These are phyloP conservation scores for Eimeria zaria DNA, from an alignment of 169 alveolate genomes.

Conservation along the genomic window DNA sequence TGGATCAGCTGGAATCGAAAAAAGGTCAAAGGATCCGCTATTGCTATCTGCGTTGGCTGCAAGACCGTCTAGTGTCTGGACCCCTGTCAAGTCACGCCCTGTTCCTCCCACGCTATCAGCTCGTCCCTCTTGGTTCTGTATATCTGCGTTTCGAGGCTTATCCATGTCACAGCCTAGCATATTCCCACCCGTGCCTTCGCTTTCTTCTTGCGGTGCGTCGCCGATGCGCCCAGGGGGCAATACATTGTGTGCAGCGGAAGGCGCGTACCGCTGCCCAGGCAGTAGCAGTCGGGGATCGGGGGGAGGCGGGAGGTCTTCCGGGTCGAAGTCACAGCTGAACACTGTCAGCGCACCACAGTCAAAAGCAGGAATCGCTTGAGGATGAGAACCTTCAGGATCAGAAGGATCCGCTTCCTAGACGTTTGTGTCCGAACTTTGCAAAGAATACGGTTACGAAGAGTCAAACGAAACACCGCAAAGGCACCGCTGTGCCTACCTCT, in stretches of 20 bases:
- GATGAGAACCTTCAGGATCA: too few species aligned
- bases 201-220: background rate
- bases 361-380: background rate
- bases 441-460: background rate
- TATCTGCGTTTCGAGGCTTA: background rate
- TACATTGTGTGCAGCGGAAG: background rate
- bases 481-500: slow-evolving; percentile 13
- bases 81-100: background rate
- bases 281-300: slow-evolving; percentile 36
- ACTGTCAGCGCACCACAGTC: background rate
- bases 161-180: background rate
- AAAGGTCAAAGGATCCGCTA: background rate
- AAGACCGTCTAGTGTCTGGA: background rate
- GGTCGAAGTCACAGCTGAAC: slow-evolving; percentile 75
- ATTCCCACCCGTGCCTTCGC: background rate
- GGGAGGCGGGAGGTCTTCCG: slow-evolving; percentile 40
- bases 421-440: background rate
- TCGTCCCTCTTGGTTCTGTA: background rate
- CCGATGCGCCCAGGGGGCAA: background rate
- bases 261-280: slow-evolving; percentile 38
- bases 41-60: background rate
- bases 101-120: background rate
- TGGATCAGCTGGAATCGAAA: background rate
- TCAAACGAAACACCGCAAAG: background rate
- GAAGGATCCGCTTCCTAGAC: background rate